These are phyloP conservation scores for Penicillium macrosclerotiorum DNA, from an alignment of 495 filamentous ascomycete species.

Conservation along the genomic window DNA sequence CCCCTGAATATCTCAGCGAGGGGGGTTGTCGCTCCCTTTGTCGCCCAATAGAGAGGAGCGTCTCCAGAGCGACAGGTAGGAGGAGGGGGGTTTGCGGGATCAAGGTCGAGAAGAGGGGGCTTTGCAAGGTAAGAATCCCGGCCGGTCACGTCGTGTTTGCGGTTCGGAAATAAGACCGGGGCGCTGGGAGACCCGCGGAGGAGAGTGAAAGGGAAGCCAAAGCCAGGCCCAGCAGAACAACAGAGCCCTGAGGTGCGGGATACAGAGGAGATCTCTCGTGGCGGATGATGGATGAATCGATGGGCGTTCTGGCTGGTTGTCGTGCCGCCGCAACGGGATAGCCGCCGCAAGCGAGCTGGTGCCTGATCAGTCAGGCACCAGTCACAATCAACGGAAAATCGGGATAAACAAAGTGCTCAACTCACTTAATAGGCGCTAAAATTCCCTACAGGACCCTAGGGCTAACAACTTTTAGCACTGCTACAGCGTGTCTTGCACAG, in stretches of 20 bases:
- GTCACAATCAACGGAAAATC: background rate
- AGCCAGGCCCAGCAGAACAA: constrained; percentile 8
- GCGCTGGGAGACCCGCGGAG: constrained; percentile 15
- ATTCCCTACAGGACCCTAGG: background rate
- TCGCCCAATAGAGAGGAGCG: constrained; percentile 2
- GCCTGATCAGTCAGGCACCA: constrained; percentile 24
- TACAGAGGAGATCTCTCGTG: constrained; percentile 17
- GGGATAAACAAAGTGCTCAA: background rate
- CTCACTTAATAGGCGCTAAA: background rate
- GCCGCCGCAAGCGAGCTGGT: constrained; percentile 42
- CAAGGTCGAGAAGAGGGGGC: constrained; percentile 23
- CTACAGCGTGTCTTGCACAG: background rate
- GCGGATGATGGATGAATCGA: constrained; percentile 30
- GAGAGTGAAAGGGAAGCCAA: constrained; percentile 1
- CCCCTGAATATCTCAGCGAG: too few relatives aligned
- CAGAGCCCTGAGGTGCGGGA: constrained; percentile 14
- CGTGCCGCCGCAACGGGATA: constrained; percentile 48
- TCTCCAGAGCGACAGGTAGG: constrained; percentile 15
- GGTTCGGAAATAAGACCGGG: constrained; percentile 11
- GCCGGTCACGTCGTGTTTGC: constrained; percentile 26
- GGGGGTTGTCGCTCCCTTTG: constrained; percentile 12
- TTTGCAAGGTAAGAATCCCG: constrained; percentile 26
- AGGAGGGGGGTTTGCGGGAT: constrained; percentile 25
- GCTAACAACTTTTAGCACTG: background rate
- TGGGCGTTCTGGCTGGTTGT: constrained; percentile 44